A percentile compares a stretch with the other conserved stretches of the same genome.
These are phyloP conservation scores for Microbotryum silenes-acaulis DNA, from an alignment of 1,284 basidiomycete species.

Conservation along the genomic window DNA sequence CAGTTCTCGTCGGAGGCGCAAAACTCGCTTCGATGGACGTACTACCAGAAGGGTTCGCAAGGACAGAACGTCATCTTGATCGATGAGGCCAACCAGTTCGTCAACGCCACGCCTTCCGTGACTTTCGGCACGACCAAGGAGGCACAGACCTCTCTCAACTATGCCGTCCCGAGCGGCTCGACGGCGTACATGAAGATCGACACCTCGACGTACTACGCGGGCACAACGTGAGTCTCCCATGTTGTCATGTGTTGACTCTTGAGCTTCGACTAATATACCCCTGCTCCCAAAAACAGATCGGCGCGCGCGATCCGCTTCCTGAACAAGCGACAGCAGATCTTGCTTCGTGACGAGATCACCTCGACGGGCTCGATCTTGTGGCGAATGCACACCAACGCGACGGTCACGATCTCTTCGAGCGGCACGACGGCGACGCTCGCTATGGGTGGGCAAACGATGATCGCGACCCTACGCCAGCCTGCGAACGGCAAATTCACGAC, in stretches of 20 bases:
- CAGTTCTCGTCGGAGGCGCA: conserved; percentile 45
- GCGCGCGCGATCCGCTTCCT: conserved; percentile 78
- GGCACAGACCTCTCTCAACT: conserved; percentile 59
- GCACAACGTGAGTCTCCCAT: background rate
- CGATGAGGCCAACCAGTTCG: conserved; percentile 68
- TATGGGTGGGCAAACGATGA: conserved; percentile 52
- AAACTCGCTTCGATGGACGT: conserved; percentile 65
- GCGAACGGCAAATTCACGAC: conserved; percentile 39
- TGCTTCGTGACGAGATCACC: conserved; percentile 47
- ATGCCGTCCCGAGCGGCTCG: conserved; percentile 54
- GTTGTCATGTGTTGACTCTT: background rate
- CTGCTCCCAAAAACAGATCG: conserved; percentile 47
- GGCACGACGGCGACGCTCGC: conserved; percentile 55
- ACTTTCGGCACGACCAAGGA: conserved; percentile 55
- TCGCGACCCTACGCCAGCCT: conserved; percentile 42
- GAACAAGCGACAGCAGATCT: conserved; percentile 77
- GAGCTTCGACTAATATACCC: background rate
- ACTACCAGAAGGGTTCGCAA: conserved; percentile 91
- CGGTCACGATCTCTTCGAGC: conserved; percentile 39
- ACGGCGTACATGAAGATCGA: conserved; percentile 77
- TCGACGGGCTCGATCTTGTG: background rate
- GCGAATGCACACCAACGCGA: conserved; percentile 75
- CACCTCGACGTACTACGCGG: conserved; percentile 41
- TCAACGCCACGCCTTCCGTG: conserved; percentile 54
- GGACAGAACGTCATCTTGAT: conserved; percentile 94